Evolutionary conservation across 2,329 filamentous ascomycete species (phyloP).

Genomic region (Colletotrichum tofieldiae): DNA sequence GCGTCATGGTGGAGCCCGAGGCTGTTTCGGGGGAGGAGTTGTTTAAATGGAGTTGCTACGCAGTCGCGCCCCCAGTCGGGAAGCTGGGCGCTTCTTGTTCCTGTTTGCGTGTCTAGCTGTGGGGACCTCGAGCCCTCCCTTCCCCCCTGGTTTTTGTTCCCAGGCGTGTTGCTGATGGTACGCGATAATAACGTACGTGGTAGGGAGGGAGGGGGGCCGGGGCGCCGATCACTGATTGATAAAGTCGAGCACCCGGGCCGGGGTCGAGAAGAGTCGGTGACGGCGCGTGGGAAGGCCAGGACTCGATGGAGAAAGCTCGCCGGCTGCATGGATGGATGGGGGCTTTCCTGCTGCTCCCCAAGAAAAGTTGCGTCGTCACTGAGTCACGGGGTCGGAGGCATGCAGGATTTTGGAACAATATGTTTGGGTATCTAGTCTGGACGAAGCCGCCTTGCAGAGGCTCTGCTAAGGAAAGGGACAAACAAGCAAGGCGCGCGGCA

Average conservation of each 20-base stretch:
- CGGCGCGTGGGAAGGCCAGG: not conserved
- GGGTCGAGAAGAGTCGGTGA: slow-evolving; percentile 34
- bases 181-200: slow-evolving; percentile 3
- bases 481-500: slow-evolving; percentile 6
- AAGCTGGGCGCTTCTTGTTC: not conserved
- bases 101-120: not conserved
- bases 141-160: not conserved
- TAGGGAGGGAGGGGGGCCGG: not conserved
- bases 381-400: not conserved
- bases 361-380: not conserved
- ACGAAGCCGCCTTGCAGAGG: not conserved
- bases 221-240: slow-evolving; percentile 20
- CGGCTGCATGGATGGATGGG: not conserved
- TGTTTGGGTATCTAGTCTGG: slow-evolving; percentile 34
- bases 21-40: not conserved
- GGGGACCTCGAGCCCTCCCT: not conserved
- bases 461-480: slow-evolving; percentile 18
- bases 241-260: not conserved
- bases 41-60: not conserved
- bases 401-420: not conserved
- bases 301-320: not conserved
- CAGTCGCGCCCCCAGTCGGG: not conserved
- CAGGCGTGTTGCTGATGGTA: slow-evolving; percentile 6
- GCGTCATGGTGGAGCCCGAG: slow-evolving; percentile 25
- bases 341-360: not conserved